phyloP scores from a whole-genome alignment of 2,329 filamentous ascomycete genomes.

The Didymella lethalis region DNA sequence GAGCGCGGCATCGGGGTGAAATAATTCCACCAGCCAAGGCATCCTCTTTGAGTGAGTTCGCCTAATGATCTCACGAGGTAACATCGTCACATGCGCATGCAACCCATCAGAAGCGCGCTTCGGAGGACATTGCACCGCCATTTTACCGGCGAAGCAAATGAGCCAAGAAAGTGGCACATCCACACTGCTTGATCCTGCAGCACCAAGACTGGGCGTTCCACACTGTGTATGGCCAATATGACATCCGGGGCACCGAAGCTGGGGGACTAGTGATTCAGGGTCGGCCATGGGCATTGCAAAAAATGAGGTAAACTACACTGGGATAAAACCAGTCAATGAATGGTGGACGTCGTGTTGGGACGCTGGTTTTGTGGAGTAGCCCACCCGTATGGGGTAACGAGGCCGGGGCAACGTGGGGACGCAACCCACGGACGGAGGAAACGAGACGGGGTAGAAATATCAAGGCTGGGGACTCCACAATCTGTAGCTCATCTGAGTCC shows the following conservation, averaged over 20 bases:
- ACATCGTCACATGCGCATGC: slow-evolving; percentile 28
- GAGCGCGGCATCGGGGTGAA: slow-evolving; percentile 21
- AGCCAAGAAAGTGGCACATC: slow-evolving; percentile 36
- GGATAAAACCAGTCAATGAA: slow-evolving; percentile 15
- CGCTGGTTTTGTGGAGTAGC: slow-evolving; percentile 33
- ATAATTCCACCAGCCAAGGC: slow-evolving; percentile 37
- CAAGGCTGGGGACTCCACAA: slow-evolving; percentile 24
- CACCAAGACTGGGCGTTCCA: slow-evolving; percentile 27
- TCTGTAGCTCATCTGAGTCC: slow-evolving; percentile 29
- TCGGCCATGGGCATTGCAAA: slow-evolving; percentile 1
- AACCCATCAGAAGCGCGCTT: slow-evolving; percentile 24
- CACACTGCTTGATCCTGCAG: slow-evolving; percentile 32
- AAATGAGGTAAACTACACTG: slow-evolving; percentile 23
- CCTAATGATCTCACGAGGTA: slow-evolving; percentile 31
- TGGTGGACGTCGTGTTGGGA: slow-evolving; percentile 23
- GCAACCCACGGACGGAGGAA: slow-evolving; percentile 27
- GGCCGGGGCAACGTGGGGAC: slow-evolving; percentile 29
- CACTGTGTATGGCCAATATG: slow-evolving; percentile 29
- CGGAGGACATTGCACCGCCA: slow-evolving; percentile 34
- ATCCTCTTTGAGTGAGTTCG: slow-evolving; percentile 25
- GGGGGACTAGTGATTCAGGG: slow-evolving; percentile 26
- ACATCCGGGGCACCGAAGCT: slow-evolving; percentile 19
- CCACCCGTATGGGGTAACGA: slow-evolving; percentile 32
- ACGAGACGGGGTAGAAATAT: slow-evolving; percentile 37
- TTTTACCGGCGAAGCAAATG: slow-evolving; percentile 22